phyloP scores from a whole-genome alignment of 257 asterid species.

The Jacaranda mimosifolia region DNA sequence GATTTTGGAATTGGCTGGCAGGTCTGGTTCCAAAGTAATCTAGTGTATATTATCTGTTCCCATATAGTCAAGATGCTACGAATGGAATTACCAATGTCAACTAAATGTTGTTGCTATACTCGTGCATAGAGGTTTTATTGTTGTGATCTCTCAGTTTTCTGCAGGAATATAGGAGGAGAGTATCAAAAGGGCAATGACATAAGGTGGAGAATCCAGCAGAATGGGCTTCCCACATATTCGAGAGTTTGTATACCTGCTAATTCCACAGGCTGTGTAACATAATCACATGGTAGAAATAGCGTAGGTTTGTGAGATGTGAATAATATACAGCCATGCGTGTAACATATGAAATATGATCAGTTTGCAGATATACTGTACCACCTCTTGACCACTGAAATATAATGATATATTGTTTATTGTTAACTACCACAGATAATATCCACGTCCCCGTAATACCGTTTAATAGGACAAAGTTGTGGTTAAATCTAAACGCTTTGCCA shows the following conservation, averaged over 20 bases:
- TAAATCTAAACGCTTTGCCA: background rate
- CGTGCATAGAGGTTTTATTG: slow-evolving; percentile 2
- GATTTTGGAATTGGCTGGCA: slow-evolving; percentile 22
- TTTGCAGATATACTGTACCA: too few species aligned
- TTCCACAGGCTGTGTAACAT: slow-evolving; percentile 19
- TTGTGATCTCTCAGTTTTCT: background rate
- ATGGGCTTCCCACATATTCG: background rate
- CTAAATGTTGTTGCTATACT: background rate
- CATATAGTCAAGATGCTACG: background rate
- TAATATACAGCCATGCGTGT: slow-evolving; percentile 17
- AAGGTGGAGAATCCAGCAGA: slow-evolving; percentile 11
- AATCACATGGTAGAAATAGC: slow-evolving; percentile 16
- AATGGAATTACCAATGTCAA: background rate
- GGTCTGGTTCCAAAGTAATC: background rate
- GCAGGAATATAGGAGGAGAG: slow-evolving; percentile 32
- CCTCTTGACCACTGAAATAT: too few species aligned
- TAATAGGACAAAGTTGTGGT: background rate
- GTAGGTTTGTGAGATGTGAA: slow-evolving; percentile 5
- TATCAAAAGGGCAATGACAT: background rate
- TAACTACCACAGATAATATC: too few species aligned
- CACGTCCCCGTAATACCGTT: background rate
- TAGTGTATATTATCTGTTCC: background rate
- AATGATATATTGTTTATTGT: too few species aligned
- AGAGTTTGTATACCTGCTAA: background rate
- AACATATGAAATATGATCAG: background rate